Percentiles rank a stretch among this genome's conserved stretches.
These are phyloP conservation scores for Nepenthes gracilis DNA, from an alignment of 148 eudicot species.

Conservation along the genomic window DNA sequence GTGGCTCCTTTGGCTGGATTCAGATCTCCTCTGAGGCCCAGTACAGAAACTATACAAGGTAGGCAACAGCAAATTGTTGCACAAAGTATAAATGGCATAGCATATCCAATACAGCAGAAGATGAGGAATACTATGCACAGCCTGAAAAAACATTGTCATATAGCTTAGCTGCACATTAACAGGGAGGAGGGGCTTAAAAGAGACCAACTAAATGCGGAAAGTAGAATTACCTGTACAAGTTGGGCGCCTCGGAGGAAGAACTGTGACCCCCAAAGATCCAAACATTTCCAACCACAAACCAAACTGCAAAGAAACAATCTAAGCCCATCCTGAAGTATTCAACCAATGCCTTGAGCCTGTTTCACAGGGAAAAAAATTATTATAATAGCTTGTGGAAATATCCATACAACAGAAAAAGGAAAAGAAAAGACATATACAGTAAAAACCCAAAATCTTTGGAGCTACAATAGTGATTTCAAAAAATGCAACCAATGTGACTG, in stretches of 20 bases:
- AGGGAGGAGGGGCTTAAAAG: not conserved
- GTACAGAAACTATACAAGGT: conserved; percentile 78
- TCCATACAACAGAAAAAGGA: too few relatives aligned
- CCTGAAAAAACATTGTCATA: conserved; percentile 26
- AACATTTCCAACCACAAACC: conserved; percentile 97
- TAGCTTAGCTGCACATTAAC: not conserved
- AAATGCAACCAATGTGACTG: too few relatives aligned
- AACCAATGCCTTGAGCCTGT: conserved; percentile 58
- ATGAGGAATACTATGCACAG: conserved; percentile 78
- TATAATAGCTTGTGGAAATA: too few relatives aligned
- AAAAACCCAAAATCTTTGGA: too few relatives aligned
- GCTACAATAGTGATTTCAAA: too few relatives aligned
- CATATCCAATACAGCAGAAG: conserved; percentile 91
- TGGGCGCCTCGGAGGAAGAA: conserved; percentile 77
- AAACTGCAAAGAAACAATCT: conserved; percentile 95
- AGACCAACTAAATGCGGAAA: not conserved
- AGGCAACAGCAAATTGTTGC: conserved; percentile 96
- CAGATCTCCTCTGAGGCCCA: conserved; percentile 83
- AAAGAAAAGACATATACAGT: too few relatives aligned
- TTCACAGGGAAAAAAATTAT: not conserved
- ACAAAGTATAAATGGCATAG: conserved; percentile 91
- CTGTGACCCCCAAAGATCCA: conserved; percentile 98
- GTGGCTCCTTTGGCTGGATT: conserved; percentile 83
- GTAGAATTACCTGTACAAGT: conserved; percentile 63
- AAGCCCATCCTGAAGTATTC: conserved; percentile 88